These are phyloP conservation scores for Ceratobasidium sp. DNA, from an alignment of 1,284 basidiomycete species.

Conservation along the genomic window DNA sequence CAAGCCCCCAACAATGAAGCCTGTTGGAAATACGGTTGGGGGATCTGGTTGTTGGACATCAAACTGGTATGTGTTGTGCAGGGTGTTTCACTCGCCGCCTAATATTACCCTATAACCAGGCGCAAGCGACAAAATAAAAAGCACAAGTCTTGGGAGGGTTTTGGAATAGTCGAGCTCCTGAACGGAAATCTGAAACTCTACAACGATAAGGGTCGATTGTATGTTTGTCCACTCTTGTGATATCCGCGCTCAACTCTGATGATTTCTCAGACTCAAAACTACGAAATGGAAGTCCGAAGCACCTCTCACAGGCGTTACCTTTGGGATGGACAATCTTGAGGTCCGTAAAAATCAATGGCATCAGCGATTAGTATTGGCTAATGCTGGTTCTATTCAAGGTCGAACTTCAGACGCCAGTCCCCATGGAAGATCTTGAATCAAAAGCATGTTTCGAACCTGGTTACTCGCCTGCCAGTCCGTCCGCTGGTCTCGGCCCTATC, in stretches of 20 bases:
- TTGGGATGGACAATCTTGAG: constrained; percentile 29
- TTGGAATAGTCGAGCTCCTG: constrained; percentile 25
- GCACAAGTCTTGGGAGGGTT: constrained; percentile 36
- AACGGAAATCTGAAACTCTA: constrained; percentile 24
- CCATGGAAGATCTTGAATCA: constrained; percentile 27
- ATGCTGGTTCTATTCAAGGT: constrained; percentile 2
- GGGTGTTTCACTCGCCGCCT: background rate
- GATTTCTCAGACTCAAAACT: constrained; percentile 8
- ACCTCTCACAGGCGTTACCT: constrained; percentile 31
- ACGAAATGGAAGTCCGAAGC: constrained; percentile 27
- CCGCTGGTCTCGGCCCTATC: constrained; percentile 19
- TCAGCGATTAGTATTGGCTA: background rate
- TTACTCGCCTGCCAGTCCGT: constrained; percentile 3
- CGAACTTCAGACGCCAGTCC: constrained; percentile 31
- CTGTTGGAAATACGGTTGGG: background rate
- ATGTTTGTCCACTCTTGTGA: background rate
- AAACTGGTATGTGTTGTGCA: constrained; percentile 7
- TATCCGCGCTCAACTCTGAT: background rate
- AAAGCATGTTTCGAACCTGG: constrained; percentile 26
- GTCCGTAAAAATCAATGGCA: background rate
- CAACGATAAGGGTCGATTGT: constrained; percentile 34
- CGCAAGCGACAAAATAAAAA: constrained; percentile 33
- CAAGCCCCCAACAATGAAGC: constrained; percentile 27
- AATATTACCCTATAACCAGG: background rate
- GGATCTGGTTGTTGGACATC: constrained; percentile 31